A percentile compares a stretch with the other conserved stretches of the same genome.
phyloP scores from a whole-genome alignment of 345 rosid genomes.

The Microthlaspi erraticum region DNA sequence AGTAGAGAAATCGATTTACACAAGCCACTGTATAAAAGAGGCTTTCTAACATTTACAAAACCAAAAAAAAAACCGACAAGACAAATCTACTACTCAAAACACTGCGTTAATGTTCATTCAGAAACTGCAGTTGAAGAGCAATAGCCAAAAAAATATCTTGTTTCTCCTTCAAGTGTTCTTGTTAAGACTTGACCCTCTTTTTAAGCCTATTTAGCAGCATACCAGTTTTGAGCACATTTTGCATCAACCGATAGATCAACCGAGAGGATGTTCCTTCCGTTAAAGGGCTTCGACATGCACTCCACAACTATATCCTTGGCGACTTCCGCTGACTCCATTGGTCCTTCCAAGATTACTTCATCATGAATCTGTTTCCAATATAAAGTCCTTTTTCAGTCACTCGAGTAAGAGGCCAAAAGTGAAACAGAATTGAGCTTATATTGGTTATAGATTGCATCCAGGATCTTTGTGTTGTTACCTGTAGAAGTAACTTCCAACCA shows the following conservation, averaged over 20 bases:
- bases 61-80: neutral
- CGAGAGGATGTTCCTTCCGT: conserved; percentile 72
- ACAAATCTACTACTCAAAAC: conserved; percentile 32
- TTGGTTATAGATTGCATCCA: neutral
- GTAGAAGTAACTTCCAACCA: conserved; percentile 92
- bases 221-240: conserved; percentile 93
- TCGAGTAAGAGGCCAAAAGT: neutral
- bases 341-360: conserved; percentile 99
- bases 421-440: neutral
- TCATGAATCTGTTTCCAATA: conserved; percentile 76
- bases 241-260: conserved; percentile 88
- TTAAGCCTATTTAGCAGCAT: conserved; percentile 68
- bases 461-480: conserved; percentile 52
- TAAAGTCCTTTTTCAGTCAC: neutral
- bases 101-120: conserved; percentile 28
- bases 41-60: conserved; percentile 33
- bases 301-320: conserved; percentile 85
- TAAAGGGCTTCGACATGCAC: conserved; percentile 90
- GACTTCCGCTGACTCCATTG: conserved; percentile 76
- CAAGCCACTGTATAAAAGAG: conserved; percentile 5
- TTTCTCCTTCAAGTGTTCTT: conserved; percentile 15
- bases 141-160: neutral
- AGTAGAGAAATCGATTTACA: conserved; percentile 29
- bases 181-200: neutral
- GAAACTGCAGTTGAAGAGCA: neutral